Percentiles rank a stretch among this genome's conserved stretches.
phyloP scores from a whole-genome alignment of 345 rosid genomes.

The Brassica carinata region DNA sequence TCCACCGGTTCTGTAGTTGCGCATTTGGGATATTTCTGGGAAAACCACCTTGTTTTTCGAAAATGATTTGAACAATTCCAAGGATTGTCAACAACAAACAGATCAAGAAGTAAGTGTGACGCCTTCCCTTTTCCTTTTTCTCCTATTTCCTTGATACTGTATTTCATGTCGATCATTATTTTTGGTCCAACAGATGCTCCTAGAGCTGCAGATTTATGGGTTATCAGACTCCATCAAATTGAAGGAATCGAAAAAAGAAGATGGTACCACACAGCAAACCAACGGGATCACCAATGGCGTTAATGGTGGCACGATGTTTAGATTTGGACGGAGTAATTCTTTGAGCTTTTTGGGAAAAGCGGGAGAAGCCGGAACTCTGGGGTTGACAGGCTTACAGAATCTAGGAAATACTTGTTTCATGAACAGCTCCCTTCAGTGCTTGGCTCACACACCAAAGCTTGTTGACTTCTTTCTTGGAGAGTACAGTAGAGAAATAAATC shows the following conservation, averaged over 20 bases:
- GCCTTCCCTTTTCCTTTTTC: constrained; percentile 8
- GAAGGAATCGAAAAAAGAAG: constrained; percentile 80
- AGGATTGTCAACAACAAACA: constrained; percentile 63
- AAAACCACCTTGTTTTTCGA: constrained; percentile 61
- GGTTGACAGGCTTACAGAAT: constrained; percentile 94
- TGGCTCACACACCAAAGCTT: constrained; percentile 97
- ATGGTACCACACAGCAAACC: constrained; percentile 49
- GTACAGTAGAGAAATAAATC: constrained; percentile 85
- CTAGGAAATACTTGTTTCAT: constrained; percentile 99
- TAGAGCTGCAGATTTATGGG: constrained; percentile 97
- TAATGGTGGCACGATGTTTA: constrained; percentile 51
- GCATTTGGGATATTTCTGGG: constrained; percentile 94
- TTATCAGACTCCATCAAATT: constrained; percentile 83
- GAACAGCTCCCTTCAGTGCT: constrained; percentile 98
- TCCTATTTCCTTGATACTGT: background rate
- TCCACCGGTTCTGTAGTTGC: constrained; percentile 51
- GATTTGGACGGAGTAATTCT: constrained; percentile 47
- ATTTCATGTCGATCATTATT: constrained; percentile 28
- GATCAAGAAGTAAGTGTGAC: constrained; percentile 80
- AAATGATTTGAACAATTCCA: constrained; percentile 58
- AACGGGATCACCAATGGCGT: constrained; percentile 63
- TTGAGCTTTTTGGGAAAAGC: constrained; percentile 57
- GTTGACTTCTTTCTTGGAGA: constrained; percentile 95
- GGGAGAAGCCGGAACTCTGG: constrained; percentile 92
- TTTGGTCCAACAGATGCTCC: constrained; percentile 56